Conservation (phyloP, 331 rosid species). For the Prunus yedoensis region DNA sequence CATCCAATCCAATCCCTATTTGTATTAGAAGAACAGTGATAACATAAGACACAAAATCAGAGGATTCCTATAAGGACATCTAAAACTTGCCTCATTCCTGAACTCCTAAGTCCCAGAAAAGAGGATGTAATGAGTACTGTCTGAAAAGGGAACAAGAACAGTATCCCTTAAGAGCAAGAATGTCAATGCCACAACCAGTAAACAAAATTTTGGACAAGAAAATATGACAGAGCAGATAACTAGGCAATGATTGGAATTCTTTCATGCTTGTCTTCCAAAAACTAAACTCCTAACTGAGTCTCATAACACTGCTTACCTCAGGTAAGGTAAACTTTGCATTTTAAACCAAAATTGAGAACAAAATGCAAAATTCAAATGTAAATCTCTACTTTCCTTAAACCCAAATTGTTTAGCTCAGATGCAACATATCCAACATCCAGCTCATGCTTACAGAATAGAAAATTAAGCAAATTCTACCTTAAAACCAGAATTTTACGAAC, state of each 20-base stretch:
- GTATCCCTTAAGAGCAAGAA: neutral
- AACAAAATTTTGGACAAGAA: neutral
- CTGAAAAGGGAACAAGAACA: neutral
- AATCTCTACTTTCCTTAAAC: neutral
- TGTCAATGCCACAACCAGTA: neutral
- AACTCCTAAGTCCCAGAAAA: slow-evolving; percentile 10
- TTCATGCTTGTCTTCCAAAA: neutral
- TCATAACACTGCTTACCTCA: neutral
- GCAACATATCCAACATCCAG: neutral
- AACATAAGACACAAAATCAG: neutral
- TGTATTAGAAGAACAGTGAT: neutral
- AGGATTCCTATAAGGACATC: neutral
- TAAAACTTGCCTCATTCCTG: neutral
- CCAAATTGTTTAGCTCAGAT: too few relatives aligned
- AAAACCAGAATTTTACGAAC: neutral
- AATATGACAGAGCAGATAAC: neutral
- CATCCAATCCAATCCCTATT: neutral
- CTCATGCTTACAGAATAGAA: neutral
- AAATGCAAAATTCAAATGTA: neutral
- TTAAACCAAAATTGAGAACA: neutral
- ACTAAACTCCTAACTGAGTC: slow-evolving; percentile 7
- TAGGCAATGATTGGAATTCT: neutral
- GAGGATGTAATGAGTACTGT: neutral
- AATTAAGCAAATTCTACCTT: neutral
- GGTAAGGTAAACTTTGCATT: neutral